Base-by-base conservation (phyloP, 306 rosid genomes). In the Medicago arabica region DNA sequence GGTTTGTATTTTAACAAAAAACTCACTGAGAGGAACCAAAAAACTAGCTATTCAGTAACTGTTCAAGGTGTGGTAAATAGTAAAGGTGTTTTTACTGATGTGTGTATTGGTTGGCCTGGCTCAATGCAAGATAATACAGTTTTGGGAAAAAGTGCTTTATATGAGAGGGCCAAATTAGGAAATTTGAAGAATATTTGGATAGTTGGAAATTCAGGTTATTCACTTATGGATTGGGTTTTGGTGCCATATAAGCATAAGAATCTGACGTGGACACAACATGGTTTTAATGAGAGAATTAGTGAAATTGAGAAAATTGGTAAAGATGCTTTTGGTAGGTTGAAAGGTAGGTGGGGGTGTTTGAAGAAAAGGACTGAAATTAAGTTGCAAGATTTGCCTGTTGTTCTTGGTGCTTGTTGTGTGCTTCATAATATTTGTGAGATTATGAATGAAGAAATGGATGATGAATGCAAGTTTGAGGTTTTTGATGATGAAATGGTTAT, bases 341-440 rank as follows among this genome's bases (percentile, higher is more conserved):
- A 92, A 63, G 88, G 90, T 4, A 85, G 96, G 63, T 92, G 98
- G 98, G 68, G 85, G 44, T 90, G 98, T 43, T 82, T 92, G 82
- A 92, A 87, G 81, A 92, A 86, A 86, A 87, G 98, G 40, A 90
- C 96, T 0, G 98, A 92, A 76, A 88, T 88, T 15, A 92, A 92
- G 75, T 86, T 92, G 0, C 91, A 87, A 55, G 98, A 90, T 28
- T 71, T 92, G 86, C 94, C 96, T 0, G 85, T 78, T 18, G 83
- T 92, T 23, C 87, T 90, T 23, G 96, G 98, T 1, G 98, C 98
- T 21, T 92, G 98, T 47, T 92, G 98, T 74, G 94, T 87, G 55
- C 10, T 92, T 66, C 96, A 92, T 72, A 92, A 92, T 31, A 89
- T 92, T 8, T 92, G 98, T 74, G 92, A 91, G 87, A 80, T 90